Conservation (phyloP, 768 basidiomycete species). For the Russula vinacea region DNA sequence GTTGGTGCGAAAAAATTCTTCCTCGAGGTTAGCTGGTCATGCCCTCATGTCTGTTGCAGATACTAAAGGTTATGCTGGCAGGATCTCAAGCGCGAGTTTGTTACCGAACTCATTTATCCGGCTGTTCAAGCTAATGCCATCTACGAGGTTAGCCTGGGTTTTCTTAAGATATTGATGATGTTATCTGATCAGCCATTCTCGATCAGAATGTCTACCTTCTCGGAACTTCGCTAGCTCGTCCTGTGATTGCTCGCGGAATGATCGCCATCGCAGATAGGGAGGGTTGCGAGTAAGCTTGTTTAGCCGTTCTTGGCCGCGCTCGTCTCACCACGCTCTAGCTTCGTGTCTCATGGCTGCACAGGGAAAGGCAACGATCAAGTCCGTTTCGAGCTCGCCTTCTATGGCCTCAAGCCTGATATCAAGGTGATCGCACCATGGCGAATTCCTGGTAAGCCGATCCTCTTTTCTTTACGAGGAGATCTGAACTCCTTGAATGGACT, state of each 20-base stretch:
- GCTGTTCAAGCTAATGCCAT: constrained; percentile 98
- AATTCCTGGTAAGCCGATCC: constrained; percentile 63
- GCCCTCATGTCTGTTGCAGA: background rate
- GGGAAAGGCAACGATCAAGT: constrained; percentile 99
- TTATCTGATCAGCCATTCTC: background rate
- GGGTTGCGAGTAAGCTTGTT: constrained; percentile 82
- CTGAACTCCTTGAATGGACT: constrained; percentile 1
- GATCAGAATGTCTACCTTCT: constrained; percentile 89
- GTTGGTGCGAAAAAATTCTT: constrained; percentile 98
- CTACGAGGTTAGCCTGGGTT: constrained; percentile 67
- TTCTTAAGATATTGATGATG: background rate
- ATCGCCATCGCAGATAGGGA: constrained; percentile 87
- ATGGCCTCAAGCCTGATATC: constrained; percentile 96
- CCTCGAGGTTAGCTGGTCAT: constrained; percentile 55
- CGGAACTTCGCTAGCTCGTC: constrained; percentile 95
- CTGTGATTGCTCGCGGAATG: constrained; percentile 99
- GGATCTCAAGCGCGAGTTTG: constrained; percentile 93
- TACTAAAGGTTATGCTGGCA: constrained; percentile 34
- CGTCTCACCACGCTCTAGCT: constrained; percentile 46
- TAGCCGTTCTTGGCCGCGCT: background rate
- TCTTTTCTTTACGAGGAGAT: background rate
- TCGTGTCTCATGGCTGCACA: constrained; percentile 96
- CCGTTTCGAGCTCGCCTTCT: constrained; percentile 98
- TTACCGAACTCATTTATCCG: constrained; percentile 95
- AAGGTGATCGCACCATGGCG: constrained; percentile 99